Base-by-base conservation (phyloP, 2,329 filamentous ascomycete species). In the Parafenestella ontariensis region DNA sequence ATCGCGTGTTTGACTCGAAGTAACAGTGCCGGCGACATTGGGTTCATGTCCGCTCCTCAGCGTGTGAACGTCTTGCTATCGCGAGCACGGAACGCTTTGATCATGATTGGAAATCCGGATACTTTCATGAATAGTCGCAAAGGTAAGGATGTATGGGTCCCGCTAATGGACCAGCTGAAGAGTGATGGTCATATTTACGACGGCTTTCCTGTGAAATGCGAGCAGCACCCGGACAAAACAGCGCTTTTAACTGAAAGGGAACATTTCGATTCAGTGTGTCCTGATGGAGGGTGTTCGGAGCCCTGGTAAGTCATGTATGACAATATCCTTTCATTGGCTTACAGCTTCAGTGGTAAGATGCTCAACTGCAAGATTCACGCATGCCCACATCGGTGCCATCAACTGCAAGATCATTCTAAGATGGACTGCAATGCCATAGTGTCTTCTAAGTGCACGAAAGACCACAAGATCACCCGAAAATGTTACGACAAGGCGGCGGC, bases 61-160 rank as follows among this genome's bases (percentile, higher is more conserved):
- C 80, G 90, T 1, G 69, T 92, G 0, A 91, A 91, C 17, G 89
- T 92, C 0, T 73, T 92, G 1, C 72, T 91, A 1, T 89, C 89
- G 0, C 78, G 90, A 53, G 89, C 89, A 0, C 80, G 88, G 1
- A 77, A 89, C 49, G 83, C 79, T 0, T 69, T 92, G 13, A 83
- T 91, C n/a, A 78, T 93, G 59, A 83, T 92, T 39, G 88, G 89
- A 0, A 91, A 91, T 64, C 81, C 85, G 49, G 74, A 83, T 0
- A 92, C 89, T 0, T 92, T 91, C 59, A 80, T 85, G 64, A 76
- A 78, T 2, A 84, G 82, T 59, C 79, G 79, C 23, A 87, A 87
- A 64, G 87, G 87, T 1, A 79, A 77, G 34, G 70, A 77, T 0
- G 72, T 83, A 0, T 92, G 89, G 89, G 59, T 59, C 0, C 78